A percentile compares a stretch with the other conserved stretches of the same genome.
These are phyloP conservation scores for Calonectria crousiana DNA, from an alignment of 2,329 filamentous ascomycete genomes.

Conservation along the genomic window DNA sequence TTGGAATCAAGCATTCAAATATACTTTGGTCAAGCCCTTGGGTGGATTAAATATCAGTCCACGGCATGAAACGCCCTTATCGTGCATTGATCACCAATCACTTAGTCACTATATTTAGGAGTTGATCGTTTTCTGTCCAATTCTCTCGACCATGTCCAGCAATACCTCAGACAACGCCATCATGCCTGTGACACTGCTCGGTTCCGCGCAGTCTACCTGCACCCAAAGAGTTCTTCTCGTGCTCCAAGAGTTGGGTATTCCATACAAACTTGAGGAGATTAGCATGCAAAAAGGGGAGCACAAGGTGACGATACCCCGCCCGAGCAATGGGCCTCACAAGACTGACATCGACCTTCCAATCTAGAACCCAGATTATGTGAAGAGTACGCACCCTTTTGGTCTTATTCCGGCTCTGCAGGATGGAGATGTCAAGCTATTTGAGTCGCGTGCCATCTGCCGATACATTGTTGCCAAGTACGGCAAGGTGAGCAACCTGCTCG, in stretches of 20 bases:
- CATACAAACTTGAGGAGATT: not conserved
- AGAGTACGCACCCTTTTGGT: not conserved
- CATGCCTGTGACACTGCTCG: not conserved
- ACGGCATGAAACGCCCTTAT: no score
- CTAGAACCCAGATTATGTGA: not conserved
- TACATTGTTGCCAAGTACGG: constrained; percentile 13
- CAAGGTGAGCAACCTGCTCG: not conserved
- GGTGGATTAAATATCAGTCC: not conserved
- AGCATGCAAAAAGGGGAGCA: constrained; percentile 5
- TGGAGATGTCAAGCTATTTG: not conserved
- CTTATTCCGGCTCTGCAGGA: not conserved
- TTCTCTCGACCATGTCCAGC: not conserved
- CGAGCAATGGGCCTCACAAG: not conserved
- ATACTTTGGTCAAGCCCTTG: not conserved
- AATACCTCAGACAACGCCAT: not conserved
- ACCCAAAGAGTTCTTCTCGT: not conserved
- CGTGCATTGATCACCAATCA: not conserved
- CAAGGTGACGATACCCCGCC: not conserved
- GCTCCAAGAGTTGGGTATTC: not conserved
- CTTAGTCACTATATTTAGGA: not conserved
- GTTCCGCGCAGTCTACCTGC: not conserved
- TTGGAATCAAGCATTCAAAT: not conserved
- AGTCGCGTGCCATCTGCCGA: constrained; percentile 7
- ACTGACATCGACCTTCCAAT: not conserved
- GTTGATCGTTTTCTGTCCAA: no score